Evolutionary conservation across 257 asterid species (phyloP).

Genomic region (Mentha longifolia): DNA sequence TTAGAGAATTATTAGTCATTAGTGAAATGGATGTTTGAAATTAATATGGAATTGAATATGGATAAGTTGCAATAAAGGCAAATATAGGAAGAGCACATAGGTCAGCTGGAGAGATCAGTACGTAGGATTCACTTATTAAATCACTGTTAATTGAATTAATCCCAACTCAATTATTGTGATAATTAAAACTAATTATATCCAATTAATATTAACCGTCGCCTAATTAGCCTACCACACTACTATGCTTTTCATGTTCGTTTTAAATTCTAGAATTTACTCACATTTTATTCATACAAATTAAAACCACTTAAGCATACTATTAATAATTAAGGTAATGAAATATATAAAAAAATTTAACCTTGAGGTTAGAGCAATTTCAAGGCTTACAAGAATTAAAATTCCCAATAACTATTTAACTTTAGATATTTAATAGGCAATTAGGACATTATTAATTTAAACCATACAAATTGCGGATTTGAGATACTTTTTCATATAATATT

Average conservation of each 20-base stretch:
- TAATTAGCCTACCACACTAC: background rate
- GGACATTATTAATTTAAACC: background rate
- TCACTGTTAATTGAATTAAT: background rate
- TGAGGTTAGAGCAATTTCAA: too few species aligned
- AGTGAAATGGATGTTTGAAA: background rate
- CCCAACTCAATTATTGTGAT: background rate
- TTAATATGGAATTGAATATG: background rate
- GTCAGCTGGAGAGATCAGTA: background rate
- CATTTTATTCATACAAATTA: too few species aligned
- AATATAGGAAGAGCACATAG: constrained; percentile 23
- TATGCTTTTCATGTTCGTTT: too few species aligned
- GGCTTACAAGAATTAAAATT: background rate
- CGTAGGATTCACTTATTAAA: constrained; percentile 23
- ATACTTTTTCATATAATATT: background rate
- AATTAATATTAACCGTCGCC: constrained; percentile 10
- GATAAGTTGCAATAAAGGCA: background rate
- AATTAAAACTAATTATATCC: background rate
- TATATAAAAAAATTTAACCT: too few species aligned
- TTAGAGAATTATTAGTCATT: background rate
- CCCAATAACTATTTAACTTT: background rate
- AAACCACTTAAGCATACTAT: too few species aligned
- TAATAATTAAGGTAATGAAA: too few species aligned
- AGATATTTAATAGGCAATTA: background rate
- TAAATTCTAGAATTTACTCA: too few species aligned
- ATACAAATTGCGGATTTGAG: background rate